phyloP scores from a whole-genome alignment of 2,329 filamentous ascomycete genomes.

The Plenodomus tracheiphilus region DNA sequence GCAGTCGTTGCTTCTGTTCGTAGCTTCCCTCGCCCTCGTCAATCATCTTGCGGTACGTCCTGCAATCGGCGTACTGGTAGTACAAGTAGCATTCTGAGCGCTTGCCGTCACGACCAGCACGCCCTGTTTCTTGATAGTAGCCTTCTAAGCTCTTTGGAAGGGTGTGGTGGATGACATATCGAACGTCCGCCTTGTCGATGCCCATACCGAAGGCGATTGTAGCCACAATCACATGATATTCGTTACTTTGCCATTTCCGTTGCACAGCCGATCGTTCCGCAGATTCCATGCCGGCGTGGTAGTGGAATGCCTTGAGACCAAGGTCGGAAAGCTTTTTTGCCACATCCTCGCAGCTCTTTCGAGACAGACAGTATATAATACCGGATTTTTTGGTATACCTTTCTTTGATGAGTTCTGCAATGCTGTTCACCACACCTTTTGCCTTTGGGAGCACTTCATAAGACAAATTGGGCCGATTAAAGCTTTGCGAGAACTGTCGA shows the following conservation, averaged over 20 bases:
- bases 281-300: slow-evolving; percentile 78
- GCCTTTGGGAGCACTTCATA: slow-evolving; percentile 81
- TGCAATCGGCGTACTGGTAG: slow-evolving; percentile 79
- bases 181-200: slow-evolving; percentile 97
- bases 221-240: slow-evolving; percentile 87
- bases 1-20: slow-evolving; percentile 82
- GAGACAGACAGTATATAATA: slow-evolving; percentile 90
- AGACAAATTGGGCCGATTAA: slow-evolving; percentile 92
- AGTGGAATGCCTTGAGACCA: slow-evolving; percentile 76
- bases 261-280: slow-evolving; percentile 73
- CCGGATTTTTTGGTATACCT: slow-evolving; percentile 75
- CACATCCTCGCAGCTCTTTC: slow-evolving; percentile 79
- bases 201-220: slow-evolving; percentile 99
- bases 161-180: slow-evolving; percentile 92
- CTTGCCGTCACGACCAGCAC: slow-evolving; percentile 88
- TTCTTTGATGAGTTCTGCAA: slow-evolving; percentile 68
- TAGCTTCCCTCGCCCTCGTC: slow-evolving; percentile 73
- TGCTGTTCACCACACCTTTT: slow-evolving; percentile 59
- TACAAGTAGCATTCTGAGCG: slow-evolving; percentile 88
- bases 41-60: slow-evolving; percentile 77
- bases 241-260: slow-evolving; percentile 77
- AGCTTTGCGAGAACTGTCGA: slow-evolving; percentile 84
- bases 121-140: slow-evolving; percentile 97
- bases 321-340: slow-evolving; percentile 68
- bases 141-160: slow-evolving; percentile 95